phyloP scores from a whole-genome alignment of 2,329 filamentous ascomycete genomes.

The Sporothrix brasiliensis region DNA sequence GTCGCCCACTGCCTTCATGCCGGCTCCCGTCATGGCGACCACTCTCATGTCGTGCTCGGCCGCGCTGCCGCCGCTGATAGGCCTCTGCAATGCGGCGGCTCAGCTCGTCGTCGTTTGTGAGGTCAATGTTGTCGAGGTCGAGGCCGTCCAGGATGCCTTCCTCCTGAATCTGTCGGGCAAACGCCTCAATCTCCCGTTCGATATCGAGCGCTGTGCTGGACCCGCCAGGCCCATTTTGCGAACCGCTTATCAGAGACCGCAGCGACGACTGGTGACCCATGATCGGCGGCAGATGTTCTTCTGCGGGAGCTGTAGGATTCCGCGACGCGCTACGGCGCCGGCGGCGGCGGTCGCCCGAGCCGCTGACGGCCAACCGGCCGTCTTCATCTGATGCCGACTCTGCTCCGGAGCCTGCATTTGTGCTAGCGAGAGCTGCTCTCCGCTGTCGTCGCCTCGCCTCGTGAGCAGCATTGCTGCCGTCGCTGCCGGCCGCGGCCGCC shows the following conservation, averaged over 20 bases:
- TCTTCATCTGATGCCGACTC: slow-evolving; percentile 38
- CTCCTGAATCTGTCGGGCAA: slow-evolving; percentile 71
- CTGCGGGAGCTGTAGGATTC: slow-evolving; percentile 41
- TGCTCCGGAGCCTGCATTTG: slow-evolving; percentile 34
- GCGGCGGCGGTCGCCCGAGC: slow-evolving; percentile 39
- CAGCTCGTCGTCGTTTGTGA: slow-evolving; percentile 83
- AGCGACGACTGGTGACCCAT: slow-evolving; percentile 84
- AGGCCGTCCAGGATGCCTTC: slow-evolving; percentile 79
- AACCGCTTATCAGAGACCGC: slow-evolving; percentile 75
- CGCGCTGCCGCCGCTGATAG: slow-evolving; percentile 74
- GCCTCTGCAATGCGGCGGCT: slow-evolving; percentile 89
- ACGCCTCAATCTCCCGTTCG: slow-evolving; percentile 86
- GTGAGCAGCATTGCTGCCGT: slow-evolving; percentile 27
- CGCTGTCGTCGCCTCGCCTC: slow-evolving; percentile 31
- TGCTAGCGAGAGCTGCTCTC: slow-evolving; percentile 33
- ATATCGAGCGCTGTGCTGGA: slow-evolving; percentile 60
- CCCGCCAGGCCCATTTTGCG: background rate
- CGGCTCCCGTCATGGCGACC: slow-evolving; percentile 47
- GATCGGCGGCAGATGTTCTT: slow-evolving; percentile 41
- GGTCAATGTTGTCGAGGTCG: slow-evolving; percentile 83
- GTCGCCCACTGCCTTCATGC: slow-evolving; percentile 44
- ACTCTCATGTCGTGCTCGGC: slow-evolving; percentile 53
- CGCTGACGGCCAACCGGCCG: slow-evolving; percentile 9
- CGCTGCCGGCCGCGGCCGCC: slow-evolving; percentile 43
- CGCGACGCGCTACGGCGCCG: slow-evolving; percentile 51